These are phyloP conservation scores for Juncus effusus DNA, from an alignment of 176 grass and related monocot species.

Conservation along the genomic window DNA sequence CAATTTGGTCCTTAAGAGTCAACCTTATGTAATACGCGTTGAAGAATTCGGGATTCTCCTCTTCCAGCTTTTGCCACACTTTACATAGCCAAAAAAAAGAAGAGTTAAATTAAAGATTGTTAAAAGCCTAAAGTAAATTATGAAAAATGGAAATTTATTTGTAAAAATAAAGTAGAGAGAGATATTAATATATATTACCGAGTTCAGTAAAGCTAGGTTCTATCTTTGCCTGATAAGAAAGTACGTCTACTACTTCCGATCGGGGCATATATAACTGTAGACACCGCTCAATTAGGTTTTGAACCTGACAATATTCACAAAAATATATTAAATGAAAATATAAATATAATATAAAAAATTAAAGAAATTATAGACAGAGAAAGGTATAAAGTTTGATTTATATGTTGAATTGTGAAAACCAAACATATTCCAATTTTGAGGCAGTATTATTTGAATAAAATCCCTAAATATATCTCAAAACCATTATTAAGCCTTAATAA, in stretches of 20 bases:
- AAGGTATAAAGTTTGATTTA: neutral
- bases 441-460: neutral
- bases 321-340: constrained; percentile 7
- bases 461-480: neutral
- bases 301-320: constrained; percentile 62
- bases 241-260: constrained; percentile 84
- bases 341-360: constrained; percentile 5
- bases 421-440: too few relatives aligned
- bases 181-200: constrained; percentile 46
- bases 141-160: neutral
- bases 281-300: constrained; percentile 94
- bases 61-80: constrained; percentile 99
- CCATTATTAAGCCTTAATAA: neutral
- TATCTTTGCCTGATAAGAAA: constrained; percentile 85
- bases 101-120: constrained; percentile 12
- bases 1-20: constrained; percentile 94
- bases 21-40: constrained; percentile 94
- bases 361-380: neutral
- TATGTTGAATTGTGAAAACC: neutral
- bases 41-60: constrained; percentile 96
- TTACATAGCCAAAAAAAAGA: constrained; percentile 33
- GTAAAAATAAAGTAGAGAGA: neutral
- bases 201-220: constrained; percentile 98
- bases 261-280: constrained; percentile 99
- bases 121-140: neutral